A percentile compares a stretch with the other conserved stretches of the same genome.
phyloP scores from a whole-genome alignment of 441 rosid genomes.

The Adansonia rubrostipa region DNA sequence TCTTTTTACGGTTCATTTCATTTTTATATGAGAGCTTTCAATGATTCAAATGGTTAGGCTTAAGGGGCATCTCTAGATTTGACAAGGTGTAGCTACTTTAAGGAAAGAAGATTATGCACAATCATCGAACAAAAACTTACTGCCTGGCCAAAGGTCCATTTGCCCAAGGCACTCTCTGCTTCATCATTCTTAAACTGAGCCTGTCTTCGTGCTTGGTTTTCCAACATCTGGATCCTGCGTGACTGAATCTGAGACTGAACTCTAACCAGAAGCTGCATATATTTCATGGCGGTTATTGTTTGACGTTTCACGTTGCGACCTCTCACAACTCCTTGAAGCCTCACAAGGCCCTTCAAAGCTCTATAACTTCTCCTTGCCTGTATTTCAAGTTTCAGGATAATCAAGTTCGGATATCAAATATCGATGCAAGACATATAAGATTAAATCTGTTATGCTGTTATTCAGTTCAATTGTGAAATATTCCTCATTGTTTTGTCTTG shows the following conservation, averaged over 20 bases:
- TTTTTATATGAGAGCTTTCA: too few species aligned
- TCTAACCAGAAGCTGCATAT: conserved; percentile 88
- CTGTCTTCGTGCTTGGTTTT: conserved; percentile 69
- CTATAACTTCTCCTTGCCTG: conserved; percentile 91
- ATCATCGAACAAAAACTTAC: conserved; percentile 40
- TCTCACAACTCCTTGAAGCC: conserved; percentile 91
- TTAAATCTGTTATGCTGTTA: too few species aligned
- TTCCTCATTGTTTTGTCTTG: not conserved
- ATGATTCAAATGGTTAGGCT: too few species aligned
- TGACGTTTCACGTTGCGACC: conserved; percentile 91
- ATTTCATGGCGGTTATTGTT: conserved; percentile 79
- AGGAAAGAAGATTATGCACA: not conserved
- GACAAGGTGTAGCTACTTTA: not conserved
- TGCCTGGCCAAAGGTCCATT: conserved; percentile 48
- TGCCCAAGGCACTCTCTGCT: conserved; percentile 55
- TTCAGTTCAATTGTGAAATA: not conserved
- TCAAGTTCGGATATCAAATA: not conserved
- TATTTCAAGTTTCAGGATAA: conserved; percentile 25
- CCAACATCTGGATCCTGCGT: conserved; percentile 84
- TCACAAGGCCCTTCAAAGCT: conserved; percentile 86
- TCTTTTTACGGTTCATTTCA: too few species aligned
- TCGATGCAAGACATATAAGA: conserved; percentile 6
- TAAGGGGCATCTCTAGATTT: too few species aligned
- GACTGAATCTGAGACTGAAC: conserved; percentile 95
- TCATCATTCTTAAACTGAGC: conserved; percentile 56